Conservation (phyloP, 2,329 filamentous ascomycete genomes). For the Akanthomyces muscarius region DNA sequence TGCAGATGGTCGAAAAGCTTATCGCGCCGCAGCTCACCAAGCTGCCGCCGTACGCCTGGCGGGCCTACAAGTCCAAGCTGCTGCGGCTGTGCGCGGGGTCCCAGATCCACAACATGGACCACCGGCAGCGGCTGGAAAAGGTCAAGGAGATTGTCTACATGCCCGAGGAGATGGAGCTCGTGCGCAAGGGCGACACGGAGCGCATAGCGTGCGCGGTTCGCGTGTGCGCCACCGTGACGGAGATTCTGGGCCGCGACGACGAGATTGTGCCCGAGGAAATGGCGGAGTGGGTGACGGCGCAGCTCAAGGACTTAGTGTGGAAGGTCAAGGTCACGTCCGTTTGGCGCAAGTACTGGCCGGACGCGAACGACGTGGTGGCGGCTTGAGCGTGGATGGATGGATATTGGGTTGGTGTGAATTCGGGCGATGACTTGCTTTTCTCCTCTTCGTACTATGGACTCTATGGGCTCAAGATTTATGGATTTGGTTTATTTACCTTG, state of each 20-base stretch:
- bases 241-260: conserved; percentile 23
- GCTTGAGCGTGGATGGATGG: not conserved
- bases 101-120: conserved; percentile 19
- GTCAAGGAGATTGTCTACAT: conserved; percentile 27
- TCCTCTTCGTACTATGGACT: not conserved
- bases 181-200: conserved; percentile 24
- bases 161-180: conserved; percentile 27
- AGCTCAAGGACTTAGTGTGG: conserved; percentile 25
- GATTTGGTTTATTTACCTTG: not conserved
- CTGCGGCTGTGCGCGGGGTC: conserved; percentile 18
- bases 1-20: not conserved
- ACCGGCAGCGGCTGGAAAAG: conserved; percentile 22
- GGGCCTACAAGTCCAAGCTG: conserved; percentile 24
- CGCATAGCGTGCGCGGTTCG: conserved; percentile 26
- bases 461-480: not conserved
- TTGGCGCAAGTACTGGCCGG: not conserved
- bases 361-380: not conserved
- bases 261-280: conserved; percentile 22
- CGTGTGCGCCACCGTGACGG: conserved; percentile 27
- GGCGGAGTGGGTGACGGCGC: conserved; percentile 25
- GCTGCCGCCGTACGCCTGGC: conserved; percentile 24
- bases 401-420: not conserved
- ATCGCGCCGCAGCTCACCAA: conserved; percentile 3
- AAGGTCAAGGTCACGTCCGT: conserved; percentile 21
- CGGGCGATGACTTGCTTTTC: not conserved